Evolutionary conservation across 768 basidiomycete species (phyloP), one percentile per base, ranked within the genome.

Genomic region (Pluteus cervinus): DNA sequence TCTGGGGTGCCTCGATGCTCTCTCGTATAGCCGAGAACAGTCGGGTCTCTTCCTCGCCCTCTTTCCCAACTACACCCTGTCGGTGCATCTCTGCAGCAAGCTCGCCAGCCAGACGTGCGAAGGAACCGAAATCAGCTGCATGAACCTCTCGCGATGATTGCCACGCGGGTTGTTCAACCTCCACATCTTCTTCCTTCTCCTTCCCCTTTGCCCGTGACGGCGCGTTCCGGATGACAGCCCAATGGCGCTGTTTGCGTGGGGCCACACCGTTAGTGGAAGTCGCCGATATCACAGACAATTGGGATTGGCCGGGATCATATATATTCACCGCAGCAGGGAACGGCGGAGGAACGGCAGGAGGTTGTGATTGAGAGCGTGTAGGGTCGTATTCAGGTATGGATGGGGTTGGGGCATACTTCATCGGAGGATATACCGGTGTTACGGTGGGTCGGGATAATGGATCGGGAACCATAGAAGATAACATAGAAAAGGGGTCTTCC

Each of bases 401-500:
- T 22, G 49, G 29, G 21, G 52, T 45, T 4, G 55, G 50, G 25
- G 56, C 49, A 39, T 53, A 50, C 36, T 45, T 48, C 35, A 45
- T 44, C 7, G 72, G 59, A 25, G 75, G 71, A 49, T 74, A 76
- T 9, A 87, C 58, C 7, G 82, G 74, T 3, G 66, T 62, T 10
- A 86, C 60, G 24, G 63, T 66, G 3, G 82, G 83, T 17, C 71
- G 66, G n/a, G 67, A 56, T 4, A 50, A 66, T 1, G 68, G 64
- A 7, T 84, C 79, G 7, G 80, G 80, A 8, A 74, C 76, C 32
- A 86, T 66, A 24, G 64, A 62, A 12, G 75, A 79, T 2, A 88
- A 67, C 1, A 82, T 58, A 7, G 80, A 71, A 54, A 86, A 86
- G 1, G 85, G 83, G 43, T 86, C 82, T 54, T 88, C 85, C 72